These are phyloP conservation scores for Houttuynia cordata DNA, from an alignment of 164 flowering plant genomes.

Conservation along the genomic window DNA sequence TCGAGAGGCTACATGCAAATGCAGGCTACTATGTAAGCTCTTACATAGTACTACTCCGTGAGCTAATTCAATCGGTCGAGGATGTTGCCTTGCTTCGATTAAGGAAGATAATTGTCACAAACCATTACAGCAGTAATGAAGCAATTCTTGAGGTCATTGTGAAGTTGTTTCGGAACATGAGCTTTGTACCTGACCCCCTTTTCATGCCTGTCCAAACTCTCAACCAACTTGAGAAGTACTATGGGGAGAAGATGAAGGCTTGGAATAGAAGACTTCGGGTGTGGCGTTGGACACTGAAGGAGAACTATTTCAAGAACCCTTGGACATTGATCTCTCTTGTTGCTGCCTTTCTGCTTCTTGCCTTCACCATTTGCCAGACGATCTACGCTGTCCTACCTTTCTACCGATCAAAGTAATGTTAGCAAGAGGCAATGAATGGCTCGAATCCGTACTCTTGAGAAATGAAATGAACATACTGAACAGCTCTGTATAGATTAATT, in stretches of 20 bases:
- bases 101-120: slow-evolving; percentile 28
- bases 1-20: slow-evolving; percentile 40
- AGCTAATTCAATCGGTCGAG: slow-evolving; percentile 30
- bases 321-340: slow-evolving; percentile 37
- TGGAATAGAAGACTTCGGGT: slow-evolving; percentile 9
- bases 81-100: slow-evolving; percentile 34
- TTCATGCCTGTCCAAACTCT: slow-evolving; percentile 14
- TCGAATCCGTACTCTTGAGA: too few relatives aligned
- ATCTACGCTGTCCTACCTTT: background rate
- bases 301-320: slow-evolving; percentile 44
- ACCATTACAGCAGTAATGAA: slow-evolving; percentile 31
- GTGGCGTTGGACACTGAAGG: slow-evolving; percentile 40
- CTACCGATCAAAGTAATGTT: background rate
- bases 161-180: slow-evolving; percentile 25
- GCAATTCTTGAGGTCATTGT: slow-evolving; percentile 40
- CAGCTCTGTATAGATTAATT: too few relatives aligned
- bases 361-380: background rate
- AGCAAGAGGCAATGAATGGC: too few relatives aligned
- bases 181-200: slow-evolving; percentile 26
- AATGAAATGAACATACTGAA: too few relatives aligned
- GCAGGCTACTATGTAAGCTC: slow-evolving; percentile 39
- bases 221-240: slow-evolving; percentile 19
- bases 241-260: slow-evolving; percentile 15
- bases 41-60: slow-evolving; percentile 38
- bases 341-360: background rate